phyloP scores from a whole-genome alignment of 2,329 filamentous ascomycete species.

The Botryotinia globosa region DNA sequence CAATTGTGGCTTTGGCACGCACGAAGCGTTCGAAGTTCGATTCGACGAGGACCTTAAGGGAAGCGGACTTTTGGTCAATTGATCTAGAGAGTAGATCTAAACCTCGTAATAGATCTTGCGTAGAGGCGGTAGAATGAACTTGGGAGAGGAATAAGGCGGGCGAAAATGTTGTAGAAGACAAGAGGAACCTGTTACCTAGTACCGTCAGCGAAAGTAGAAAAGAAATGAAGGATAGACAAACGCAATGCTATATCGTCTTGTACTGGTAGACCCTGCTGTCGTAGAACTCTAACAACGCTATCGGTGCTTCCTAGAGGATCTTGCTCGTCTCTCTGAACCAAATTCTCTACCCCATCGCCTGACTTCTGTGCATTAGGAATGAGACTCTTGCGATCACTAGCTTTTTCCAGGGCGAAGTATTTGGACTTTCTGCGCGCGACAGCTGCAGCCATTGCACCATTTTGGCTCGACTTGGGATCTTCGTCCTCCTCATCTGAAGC shows the following conservation, averaged over 20 bases:
- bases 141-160: slow-evolving; percentile 89
- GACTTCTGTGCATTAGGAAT: slow-evolving; percentile 66
- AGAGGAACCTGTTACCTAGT: slow-evolving; percentile 82
- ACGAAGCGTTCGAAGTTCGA: slow-evolving; percentile 99
- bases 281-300: slow-evolving; percentile 79
- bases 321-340: slow-evolving; percentile 87
- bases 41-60: slow-evolving; percentile 92
- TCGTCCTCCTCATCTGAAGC: slow-evolving; percentile 57
- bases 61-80: slow-evolving; percentile 97
- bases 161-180: slow-evolving; percentile 94
- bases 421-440: slow-evolving; percentile 65
- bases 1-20: slow-evolving; percentile 93
- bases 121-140: slow-evolving; percentile 83
- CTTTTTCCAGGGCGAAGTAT: slow-evolving; percentile 80
- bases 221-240: slow-evolving; percentile 44
- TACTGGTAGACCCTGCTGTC: slow-evolving; percentile 71
- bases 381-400: slow-evolving; percentile 63
- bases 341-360: slow-evolving; percentile 66
- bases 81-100: slow-evolving; percentile 84
- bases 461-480: slow-evolving; percentile 29
- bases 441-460: slow-evolving; percentile 28
- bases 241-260: slow-evolving; percentile 80
- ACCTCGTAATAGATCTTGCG: slow-evolving; percentile 73
- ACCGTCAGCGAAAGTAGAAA: slow-evolving; percentile 25
- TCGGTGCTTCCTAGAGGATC: slow-evolving; percentile 87